Evolutionary conservation across 352 stramenopile species (phyloP), one percentile per base, ranked within the genome.

Genomic region (Phytopythium litorale): DNA sequence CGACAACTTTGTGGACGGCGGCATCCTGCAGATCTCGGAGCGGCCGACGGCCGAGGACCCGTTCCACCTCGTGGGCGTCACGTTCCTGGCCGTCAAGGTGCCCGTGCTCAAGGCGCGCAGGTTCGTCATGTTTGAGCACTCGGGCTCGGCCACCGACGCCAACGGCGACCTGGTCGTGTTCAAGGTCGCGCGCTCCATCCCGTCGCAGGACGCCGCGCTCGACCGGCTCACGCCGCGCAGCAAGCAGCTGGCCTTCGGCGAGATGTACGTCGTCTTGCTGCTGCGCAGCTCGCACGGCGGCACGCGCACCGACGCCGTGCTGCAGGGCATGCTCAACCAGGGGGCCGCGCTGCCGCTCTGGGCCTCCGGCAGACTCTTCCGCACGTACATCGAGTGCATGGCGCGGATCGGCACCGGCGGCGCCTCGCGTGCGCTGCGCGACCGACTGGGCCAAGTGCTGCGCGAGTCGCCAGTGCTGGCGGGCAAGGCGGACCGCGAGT

Each of bases 1-100:
- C 49, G 67, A 79, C 30, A 55, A 72, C 35, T 83, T 84, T 53
- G 58, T 87, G 25, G 77, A 82, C 55, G 73, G 64, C 23, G 72
- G 62, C n/a, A 67, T 87, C 30, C 8, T 48, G 42, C 42, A 48
- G 42, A 48, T 48, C 42, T 3, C 42, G 1, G 42, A 48, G 42
- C 18, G 42, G 18, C 18, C 42, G 35, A 75, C 64, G 1, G 16
- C 40, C 40, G 40, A 46, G 40, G 40, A 46, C 40, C 40, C 40
- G 40, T 46, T 46, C 40, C 12, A 46, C 40, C 19, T 46, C 40
- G 40, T 46, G 3, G 40, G 40, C 15, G 40, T 46, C 40, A 21
- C 40, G 16, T 21, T 21, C 18, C 16, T 46, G 16, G 40, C 18
- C 40, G 15, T 21, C 16, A 46, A 21, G 40, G 19, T n/a, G 13